Evolutionary conservation across 768 basidiomycete genomes (phyloP).

Genomic region (Boletus vinaceobasis): DNA sequence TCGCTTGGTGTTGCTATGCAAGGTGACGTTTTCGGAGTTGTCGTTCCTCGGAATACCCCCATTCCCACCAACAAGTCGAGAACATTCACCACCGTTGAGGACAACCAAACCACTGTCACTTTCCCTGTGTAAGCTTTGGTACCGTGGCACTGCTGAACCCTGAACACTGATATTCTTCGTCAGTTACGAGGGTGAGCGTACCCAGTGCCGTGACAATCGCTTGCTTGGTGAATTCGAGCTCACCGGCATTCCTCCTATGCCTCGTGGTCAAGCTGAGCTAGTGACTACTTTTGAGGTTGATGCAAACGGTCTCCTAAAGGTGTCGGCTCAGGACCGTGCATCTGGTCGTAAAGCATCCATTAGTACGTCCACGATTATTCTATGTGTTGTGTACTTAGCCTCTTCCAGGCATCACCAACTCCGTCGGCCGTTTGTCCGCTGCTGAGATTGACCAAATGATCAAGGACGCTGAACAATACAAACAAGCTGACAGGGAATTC

Average conservation of each 20-base stretch:
- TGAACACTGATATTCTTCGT: conserved; percentile 8
- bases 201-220: conserved; percentile 99
- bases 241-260: conserved; percentile 98
- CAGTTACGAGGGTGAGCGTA: conserved; percentile 98
- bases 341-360: conserved; percentile 99
- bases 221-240: conserved; percentile 99
- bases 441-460: conserved; percentile 99
- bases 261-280: conserved; percentile 97
- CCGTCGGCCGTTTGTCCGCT: conserved; percentile 94
- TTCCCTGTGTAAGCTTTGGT: conserved; percentile 82
- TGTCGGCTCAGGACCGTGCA: conserved; percentile 96
- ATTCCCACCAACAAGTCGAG: conserved; percentile 99
- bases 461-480: conserved; percentile 96
- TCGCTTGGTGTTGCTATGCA: conserved; percentile 99
- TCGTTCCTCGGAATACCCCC: conserved; percentile 98
- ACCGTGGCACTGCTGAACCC: background rate
- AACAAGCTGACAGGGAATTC: conserved; percentile 96
- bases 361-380: conserved; percentile 49
- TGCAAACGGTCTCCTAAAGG: conserved; percentile 98
- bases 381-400: conserved; percentile 1
- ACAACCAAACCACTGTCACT: conserved; percentile 99
- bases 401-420: conserved; percentile 87
- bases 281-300: conserved; percentile 99
- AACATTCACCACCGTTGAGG: conserved; percentile 99
- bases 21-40: conserved; percentile 99